Evolutionary conservation across 257 asterid species (phyloP).

Genomic region (Solanum pinnatisectum): DNA sequence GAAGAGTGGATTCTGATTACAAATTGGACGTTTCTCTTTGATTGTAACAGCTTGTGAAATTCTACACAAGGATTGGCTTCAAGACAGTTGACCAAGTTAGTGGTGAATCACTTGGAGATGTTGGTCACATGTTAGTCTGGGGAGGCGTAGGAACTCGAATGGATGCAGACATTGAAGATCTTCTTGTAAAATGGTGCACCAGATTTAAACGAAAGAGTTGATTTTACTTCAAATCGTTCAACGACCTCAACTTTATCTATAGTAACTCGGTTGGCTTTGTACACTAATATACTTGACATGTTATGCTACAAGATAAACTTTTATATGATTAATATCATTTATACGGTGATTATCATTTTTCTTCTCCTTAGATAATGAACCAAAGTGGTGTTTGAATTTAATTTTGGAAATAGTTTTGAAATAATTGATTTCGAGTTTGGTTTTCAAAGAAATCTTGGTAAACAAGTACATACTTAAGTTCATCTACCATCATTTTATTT

Average conservation of each 20-base stretch:
- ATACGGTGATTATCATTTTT: too few species aligned
- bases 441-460: not conserved
- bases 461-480: not conserved
- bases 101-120: slow-evolving; percentile 63
- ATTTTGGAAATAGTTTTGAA: not conserved
- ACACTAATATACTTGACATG: not conserved
- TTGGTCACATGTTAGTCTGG: slow-evolving; percentile 76
- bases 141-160: slow-evolving; percentile 96
- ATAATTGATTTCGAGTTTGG: too few species aligned
- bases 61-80: slow-evolving; percentile 83
- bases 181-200: slow-evolving; percentile 75
- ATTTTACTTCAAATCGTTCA: not conserved
- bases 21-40: not conserved
- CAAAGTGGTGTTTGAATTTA: not conserved
- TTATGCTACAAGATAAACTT: not conserved
- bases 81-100: slow-evolving; percentile 52
- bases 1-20: not conserved
- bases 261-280: not conserved
- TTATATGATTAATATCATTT: not conserved
- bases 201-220: slow-evolving; percentile 40
- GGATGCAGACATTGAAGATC: slow-evolving; percentile 65
- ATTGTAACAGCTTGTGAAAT: slow-evolving; percentile 65
- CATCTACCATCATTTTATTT: not conserved
- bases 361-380: not conserved
- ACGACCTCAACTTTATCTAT: not conserved